A percentile compares a stretch with the other conserved stretches of the same genome.
phyloP scores from a whole-genome alignment of 371 early-diverging fungal genomes.

The Mucor saturninus region DNA sequence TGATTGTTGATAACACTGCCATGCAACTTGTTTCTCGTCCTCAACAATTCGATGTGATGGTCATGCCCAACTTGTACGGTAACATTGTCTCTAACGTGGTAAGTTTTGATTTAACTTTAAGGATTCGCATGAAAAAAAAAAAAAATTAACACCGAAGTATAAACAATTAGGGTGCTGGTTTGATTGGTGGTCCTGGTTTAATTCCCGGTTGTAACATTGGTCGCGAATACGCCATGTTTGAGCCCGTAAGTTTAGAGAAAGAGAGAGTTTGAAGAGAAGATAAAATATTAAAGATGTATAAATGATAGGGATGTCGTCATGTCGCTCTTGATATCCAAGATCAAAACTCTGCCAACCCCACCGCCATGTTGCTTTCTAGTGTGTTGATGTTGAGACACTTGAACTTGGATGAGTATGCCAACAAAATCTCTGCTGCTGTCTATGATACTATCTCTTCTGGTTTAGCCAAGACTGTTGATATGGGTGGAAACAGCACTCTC shows the following conservation, averaged over 20 bases:
- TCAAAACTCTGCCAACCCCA: slow-evolving; percentile 92
- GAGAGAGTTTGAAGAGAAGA: neutral
- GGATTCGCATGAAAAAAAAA: neutral
- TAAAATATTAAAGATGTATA: neutral
- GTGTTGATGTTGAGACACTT: slow-evolving; percentile 94
- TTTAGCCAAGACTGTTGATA: slow-evolving; percentile 46
- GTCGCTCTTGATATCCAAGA: slow-evolving; percentile 94
- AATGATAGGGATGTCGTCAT: slow-evolving; percentile 84
- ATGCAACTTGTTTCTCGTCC: slow-evolving; percentile 98
- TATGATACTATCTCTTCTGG: slow-evolving; percentile 39
- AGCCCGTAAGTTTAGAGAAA: slow-evolving; percentile 63
- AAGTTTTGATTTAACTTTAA: slow-evolving; percentile 10
- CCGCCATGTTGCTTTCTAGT: slow-evolving; percentile 86
- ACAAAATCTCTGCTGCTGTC: slow-evolving; percentile 80
- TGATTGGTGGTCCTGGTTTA: slow-evolving; percentile 95
- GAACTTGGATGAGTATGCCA: slow-evolving; percentile 83
- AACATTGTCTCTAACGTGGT: slow-evolving; percentile 93
- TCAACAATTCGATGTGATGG: slow-evolving; percentile 97
- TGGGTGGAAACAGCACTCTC: slow-evolving; percentile 65
- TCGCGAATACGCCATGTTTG: slow-evolving; percentile 94
- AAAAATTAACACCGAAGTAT: neutral
- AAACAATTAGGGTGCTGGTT: slow-evolving; percentile 76
- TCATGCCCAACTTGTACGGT: slow-evolving; percentile 98
- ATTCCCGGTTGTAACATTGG: slow-evolving; percentile 97
- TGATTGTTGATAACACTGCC: slow-evolving; percentile 98